A percentile compares a stretch with the other conserved stretches of the same genome.
Evolutionary conservation across 441 rosid genomes (phyloP).

Genomic region (Populus hybrid): DNA sequence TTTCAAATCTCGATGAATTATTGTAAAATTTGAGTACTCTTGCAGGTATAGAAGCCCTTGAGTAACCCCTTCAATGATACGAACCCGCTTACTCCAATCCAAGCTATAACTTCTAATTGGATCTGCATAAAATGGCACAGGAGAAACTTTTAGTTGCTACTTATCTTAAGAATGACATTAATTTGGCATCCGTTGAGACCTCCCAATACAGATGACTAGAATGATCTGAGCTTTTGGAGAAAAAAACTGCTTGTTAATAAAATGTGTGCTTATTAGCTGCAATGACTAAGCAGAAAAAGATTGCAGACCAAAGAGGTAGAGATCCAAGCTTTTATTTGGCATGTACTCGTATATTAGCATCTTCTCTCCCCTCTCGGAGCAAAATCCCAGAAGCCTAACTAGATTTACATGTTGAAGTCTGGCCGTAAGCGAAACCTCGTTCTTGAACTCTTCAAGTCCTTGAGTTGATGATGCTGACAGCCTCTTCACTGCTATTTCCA

Average conservation of each 20-base stretch:
- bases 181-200: not conserved
- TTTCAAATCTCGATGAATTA: constrained; percentile 37
- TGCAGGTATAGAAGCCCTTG: constrained; percentile 39
- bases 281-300: not conserved
- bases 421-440: constrained; percentile 31
- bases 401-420: constrained; percentile 52
- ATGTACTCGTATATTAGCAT: constrained; percentile 18
- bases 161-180: not conserved
- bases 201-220: not conserved
- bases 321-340: constrained; percentile 43
- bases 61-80: constrained; percentile 32
- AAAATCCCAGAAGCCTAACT: constrained; percentile 40
- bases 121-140: constrained; percentile 20
- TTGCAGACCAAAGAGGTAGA: constrained; percentile 37
- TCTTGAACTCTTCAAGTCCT: constrained; percentile 23
- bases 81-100: constrained; percentile 30
- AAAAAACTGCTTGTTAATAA: too few species aligned
- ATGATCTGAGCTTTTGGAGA: not conserved
- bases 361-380: constrained; percentile 41
- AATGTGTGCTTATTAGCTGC: not conserved
- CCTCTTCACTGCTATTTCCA: constrained; percentile 47
- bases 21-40: constrained; percentile 34
- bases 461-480: constrained; percentile 42
- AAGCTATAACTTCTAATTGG: not conserved
- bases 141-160: not conserved